phyloP scores from a whole-genome alignment of 208 protist genomes.

The Porcisia hertigi region DNA sequence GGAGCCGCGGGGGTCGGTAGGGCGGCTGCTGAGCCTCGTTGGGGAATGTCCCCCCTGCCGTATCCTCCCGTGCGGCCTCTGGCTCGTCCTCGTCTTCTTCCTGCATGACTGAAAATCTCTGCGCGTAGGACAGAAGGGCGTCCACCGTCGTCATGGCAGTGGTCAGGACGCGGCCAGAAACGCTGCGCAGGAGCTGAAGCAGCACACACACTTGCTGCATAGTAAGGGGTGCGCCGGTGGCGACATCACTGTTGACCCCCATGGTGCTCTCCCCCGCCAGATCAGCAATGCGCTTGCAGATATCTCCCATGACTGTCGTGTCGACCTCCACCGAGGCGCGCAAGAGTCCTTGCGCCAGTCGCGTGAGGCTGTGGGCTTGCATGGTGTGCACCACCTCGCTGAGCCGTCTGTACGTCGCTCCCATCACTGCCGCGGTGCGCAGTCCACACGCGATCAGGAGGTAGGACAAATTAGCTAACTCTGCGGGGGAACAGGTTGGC shows the following conservation, averaged over 20 bases:
- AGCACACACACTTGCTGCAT: conserved; percentile 29
- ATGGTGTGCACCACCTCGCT: conserved; percentile 31
- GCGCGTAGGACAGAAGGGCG: conserved; percentile 33
- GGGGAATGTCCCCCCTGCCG: neutral
- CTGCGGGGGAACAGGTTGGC: conserved; percentile 36
- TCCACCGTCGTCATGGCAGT: conserved; percentile 36
- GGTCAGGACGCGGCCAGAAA: conserved; percentile 16
- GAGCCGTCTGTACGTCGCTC: conserved; percentile 36
- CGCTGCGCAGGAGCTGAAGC: conserved; percentile 28
- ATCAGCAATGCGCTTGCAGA: conserved; percentile 33
- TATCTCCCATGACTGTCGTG: conserved; percentile 28
- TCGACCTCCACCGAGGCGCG: conserved; percentile 62
- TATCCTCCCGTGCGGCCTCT: neutral
- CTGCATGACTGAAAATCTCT: conserved; percentile 7
- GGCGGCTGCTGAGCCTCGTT: neutral
- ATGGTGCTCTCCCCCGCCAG: conserved; percentile 7
- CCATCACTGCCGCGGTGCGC: conserved; percentile 54
- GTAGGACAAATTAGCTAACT: conserved; percentile 51
- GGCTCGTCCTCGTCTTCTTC: neutral
- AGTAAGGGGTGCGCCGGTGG: conserved; percentile 16
- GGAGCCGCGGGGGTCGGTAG: conserved; percentile 5
- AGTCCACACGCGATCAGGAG: conserved; percentile 72
- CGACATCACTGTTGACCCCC: neutral
- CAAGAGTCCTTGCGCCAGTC: conserved; percentile 48
- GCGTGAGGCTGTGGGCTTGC: conserved; percentile 35